phyloP scores from a whole-genome alignment of 306 rosid species.

The Lathyrus tuberosus region DNA sequence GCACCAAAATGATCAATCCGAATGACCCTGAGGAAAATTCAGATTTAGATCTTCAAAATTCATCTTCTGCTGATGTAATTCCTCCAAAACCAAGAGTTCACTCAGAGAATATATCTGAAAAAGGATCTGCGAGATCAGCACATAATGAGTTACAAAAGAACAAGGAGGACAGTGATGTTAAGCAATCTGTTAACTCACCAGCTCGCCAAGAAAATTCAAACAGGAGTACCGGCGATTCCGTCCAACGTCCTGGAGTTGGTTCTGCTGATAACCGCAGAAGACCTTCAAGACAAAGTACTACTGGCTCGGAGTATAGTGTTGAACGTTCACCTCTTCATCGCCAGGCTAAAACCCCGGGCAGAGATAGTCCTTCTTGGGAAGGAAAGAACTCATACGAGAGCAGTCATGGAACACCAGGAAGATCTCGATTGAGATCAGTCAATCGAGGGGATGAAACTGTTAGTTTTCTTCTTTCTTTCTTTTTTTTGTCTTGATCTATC shows the following conservation, averaged over 20 bases:
- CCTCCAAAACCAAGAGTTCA: conserved; percentile 48
- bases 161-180: conserved; percentile 59
- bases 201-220: conserved; percentile 53
- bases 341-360: conserved; percentile 61
- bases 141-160: conserved; percentile 49
- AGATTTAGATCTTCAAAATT: conserved; percentile 45
- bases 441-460: conserved; percentile 69
- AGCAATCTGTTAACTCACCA: conserved; percentile 59
- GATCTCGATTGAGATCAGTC: conserved; percentile 63
- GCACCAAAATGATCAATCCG: conserved; percentile 72
- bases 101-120: conserved; percentile 39
- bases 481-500: conserved; percentile 26
- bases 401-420: conserved; percentile 80
- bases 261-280: conserved; percentile 59
- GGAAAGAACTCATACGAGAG: conserved; percentile 65
- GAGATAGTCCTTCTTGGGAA: conserved; percentile 71
- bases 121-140: conserved; percentile 45
- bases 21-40: conserved; percentile 80
- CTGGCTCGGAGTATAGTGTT: conserved; percentile 65
- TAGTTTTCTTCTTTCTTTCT: conserved; percentile 41
- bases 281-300: conserved; percentile 54
- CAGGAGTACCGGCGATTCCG: conserved; percentile 47
- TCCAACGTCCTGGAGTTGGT: conserved; percentile 42
- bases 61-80: conserved; percentile 51
- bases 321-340: conserved; percentile 93